Base-by-base conservation (phyloP, 2,329 filamentous ascomycete genomes). In the Biscogniauxia sp. region DNA sequence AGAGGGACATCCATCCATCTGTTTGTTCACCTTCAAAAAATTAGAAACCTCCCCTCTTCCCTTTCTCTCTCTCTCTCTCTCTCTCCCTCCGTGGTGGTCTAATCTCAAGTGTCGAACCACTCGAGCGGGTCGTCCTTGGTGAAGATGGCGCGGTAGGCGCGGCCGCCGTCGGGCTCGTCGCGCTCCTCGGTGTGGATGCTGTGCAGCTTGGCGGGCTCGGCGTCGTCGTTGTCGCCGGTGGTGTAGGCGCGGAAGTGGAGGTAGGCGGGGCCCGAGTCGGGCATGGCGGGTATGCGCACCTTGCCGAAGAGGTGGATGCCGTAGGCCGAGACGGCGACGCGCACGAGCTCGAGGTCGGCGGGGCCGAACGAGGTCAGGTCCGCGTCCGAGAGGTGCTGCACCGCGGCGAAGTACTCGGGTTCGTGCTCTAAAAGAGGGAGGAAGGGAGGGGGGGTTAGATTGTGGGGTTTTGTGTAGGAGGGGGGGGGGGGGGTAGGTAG, bases 321-420 rank as follows among this genome's bases (percentile, higher is more conserved):
- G 66, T 83, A 83, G 7, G 80, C 80, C 1, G 77, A 77, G 6
- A 69, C 64, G 53, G 76, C 81, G 8, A 80, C 74, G 57, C 81
- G 78, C 20, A 83, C 80, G 51, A 72, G 64, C 20, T 75, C 73
- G 13, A 83, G 71, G 72, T 83, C 76, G 51, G 76, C 69, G 19
- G 72, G 67, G 32, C 69, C 61, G 64, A 79, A 78, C 50, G 66
- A 62, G 4, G 75, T 72, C 8, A 80, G 73, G 19, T 78, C 72
- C 19, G 67, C 53, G 66, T 81, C 76, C 54, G 71, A 73, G 41
- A 79, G 73, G 66, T 75, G 59, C 54, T 69, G 65, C 56, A 80
- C 80, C 1, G 80, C 77, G n/a, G 78, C 77, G 74, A 85, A 85
- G 71, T 83, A 84, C 62, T 82, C 78, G 8, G 77, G 78, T 64